phyloP scores from a whole-genome alignment of 352 stramenopile species.

The Phytopythium vexans region DNA sequence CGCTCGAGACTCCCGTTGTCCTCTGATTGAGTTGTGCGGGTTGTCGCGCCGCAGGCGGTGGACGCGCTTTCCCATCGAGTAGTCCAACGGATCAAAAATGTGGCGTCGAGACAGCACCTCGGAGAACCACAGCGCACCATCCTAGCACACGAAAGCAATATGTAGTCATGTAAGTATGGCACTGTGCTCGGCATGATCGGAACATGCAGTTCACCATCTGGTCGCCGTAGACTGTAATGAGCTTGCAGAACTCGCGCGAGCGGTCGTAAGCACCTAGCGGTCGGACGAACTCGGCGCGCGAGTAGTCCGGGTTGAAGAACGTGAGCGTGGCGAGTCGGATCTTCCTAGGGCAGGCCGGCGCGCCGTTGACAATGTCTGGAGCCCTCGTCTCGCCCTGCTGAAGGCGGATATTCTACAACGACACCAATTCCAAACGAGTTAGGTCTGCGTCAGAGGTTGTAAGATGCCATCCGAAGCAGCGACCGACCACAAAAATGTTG shows the following conservation, averaged over 20 bases:
- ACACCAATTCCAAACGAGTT: too few relatives aligned
- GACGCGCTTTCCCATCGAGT: conserved; percentile 50
- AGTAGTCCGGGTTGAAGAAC: conserved; percentile 80
- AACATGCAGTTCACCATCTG: too few relatives aligned
- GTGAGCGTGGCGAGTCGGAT: conserved; percentile 56
- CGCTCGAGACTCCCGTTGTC: conserved; percentile 30
- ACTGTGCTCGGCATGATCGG: too few relatives aligned
- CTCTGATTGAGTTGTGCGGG: conserved; percentile 17
- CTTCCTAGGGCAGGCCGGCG: too few relatives aligned
- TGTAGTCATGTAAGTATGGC: too few relatives aligned
- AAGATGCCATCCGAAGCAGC: too few relatives aligned
- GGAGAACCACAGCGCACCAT: conserved; percentile 71
- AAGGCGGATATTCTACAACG: background rate
- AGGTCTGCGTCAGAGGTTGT: too few relatives aligned
- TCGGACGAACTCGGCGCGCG: conserved; percentile 55
- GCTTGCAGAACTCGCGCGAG: conserved; percentile 47
- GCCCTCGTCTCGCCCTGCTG: background rate
- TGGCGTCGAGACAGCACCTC: conserved; percentile 52
- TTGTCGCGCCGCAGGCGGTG: conserved; percentile 53
- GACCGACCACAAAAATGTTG: conserved; percentile 38
- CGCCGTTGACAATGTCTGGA: too few relatives aligned
- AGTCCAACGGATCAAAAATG: conserved; percentile 37
- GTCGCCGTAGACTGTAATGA: conserved; percentile 81
- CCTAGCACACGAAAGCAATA: too few relatives aligned
- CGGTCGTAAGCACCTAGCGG: conserved; percentile 49